These are phyloP conservation scores for Neurospora hispaniola DNA, from an alignment of 495 filamentous ascomycete species.

Conservation along the genomic window DNA sequence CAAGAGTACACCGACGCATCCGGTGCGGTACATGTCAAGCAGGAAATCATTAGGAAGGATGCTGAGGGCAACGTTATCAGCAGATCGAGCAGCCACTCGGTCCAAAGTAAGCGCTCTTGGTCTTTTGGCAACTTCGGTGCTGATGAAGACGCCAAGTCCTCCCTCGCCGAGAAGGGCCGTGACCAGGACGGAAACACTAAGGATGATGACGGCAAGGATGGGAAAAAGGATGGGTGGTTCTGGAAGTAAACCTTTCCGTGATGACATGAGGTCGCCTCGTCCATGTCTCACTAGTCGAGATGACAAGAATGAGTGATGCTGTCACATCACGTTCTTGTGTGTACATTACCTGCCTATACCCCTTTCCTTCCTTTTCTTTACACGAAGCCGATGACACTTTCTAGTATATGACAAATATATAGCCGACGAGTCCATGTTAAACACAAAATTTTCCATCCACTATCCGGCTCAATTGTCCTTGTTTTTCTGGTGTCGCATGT, in stretches of 20 bases:
- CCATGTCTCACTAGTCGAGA: not conserved
- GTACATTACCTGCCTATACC: not conserved
- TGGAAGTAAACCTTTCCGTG: not conserved
- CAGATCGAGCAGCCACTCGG: not conserved
- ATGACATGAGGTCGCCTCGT: not conserved
- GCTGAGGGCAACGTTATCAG: not conserved
- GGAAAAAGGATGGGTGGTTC: not conserved
- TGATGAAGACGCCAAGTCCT: not conserved
- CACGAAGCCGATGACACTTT: not conserved
- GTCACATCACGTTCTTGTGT: not conserved
- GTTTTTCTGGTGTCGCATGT: too few species aligned
- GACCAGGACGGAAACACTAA: not conserved
- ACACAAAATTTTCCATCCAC: not conserved
- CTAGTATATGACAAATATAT: not conserved
- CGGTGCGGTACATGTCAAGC: constrained; percentile 13
- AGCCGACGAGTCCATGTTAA: not conserved
- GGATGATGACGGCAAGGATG: not conserved
- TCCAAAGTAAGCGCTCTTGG: not conserved
- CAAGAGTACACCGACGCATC: constrained; percentile 9
- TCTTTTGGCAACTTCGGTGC: not conserved
- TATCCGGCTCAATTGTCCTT: too few species aligned
- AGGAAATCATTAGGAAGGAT: constrained; percentile 4
- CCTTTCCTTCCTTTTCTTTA: not conserved
- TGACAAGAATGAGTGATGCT: not conserved
- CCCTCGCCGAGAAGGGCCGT: not conserved